A percentile compares a stretch with the other conserved stretches of the same genome.
These are phyloP conservation scores for Penicillium olsonii DNA, from an alignment of 2,329 filamentous ascomycete genomes.

Conservation along the genomic window DNA sequence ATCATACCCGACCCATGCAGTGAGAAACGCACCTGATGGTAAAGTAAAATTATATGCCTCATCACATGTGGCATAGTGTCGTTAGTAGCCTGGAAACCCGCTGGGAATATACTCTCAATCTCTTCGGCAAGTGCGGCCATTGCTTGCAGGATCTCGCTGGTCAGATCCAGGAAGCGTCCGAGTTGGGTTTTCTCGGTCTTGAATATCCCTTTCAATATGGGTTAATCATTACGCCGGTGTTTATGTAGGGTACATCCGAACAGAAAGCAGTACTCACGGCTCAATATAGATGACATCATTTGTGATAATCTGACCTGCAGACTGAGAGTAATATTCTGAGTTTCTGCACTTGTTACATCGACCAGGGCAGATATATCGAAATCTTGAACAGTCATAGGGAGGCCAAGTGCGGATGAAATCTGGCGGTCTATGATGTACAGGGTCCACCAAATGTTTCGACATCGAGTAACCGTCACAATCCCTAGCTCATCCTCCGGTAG, in stretches of 20 bases:
- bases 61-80: background rate
- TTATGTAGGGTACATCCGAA: too few relatives aligned
- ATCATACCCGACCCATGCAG: too few relatives aligned
- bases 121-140: background rate
- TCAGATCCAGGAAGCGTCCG: background rate
- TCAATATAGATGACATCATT: background rate
- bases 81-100: background rate
- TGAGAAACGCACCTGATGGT: background rate
- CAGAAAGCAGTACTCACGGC: background rate
- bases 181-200: background rate
- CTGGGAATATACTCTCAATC: background rate
- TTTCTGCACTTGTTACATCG: background rate
- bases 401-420: conserved; percentile 42
- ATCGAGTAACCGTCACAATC: conserved; percentile 31
- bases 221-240: too few relatives aligned
- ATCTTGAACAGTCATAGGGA: conserved; percentile 44
- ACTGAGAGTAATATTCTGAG: background rate
- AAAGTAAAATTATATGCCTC: background rate
- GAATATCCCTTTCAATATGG: background rate
- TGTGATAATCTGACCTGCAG: background rate
- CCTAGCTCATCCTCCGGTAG: conserved; percentile 42
- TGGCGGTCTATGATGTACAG: conserved; percentile 46
- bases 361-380: background rate
- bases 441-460: conserved; percentile 46
- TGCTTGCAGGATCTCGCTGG: background rate